Percentiles rank a stretch among this genome's conserved stretches.
Conservation (phyloP, 2,329 filamentous ascomycete genomes). For the Cryphonectria carpinicola region DNA sequence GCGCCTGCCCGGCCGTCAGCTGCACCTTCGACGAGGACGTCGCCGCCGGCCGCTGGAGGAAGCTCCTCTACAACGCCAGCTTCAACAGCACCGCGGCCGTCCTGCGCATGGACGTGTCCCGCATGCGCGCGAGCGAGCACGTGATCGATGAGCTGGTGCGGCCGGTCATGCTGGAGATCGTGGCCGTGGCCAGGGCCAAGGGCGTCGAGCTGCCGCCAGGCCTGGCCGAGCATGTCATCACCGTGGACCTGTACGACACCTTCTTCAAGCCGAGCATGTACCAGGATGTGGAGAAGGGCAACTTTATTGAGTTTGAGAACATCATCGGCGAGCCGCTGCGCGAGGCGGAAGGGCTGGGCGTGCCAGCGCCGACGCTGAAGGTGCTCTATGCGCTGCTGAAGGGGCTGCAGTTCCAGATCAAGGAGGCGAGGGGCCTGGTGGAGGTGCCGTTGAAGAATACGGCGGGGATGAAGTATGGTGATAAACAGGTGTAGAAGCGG, state of each 20-base stretch:
- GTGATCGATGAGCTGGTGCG: conserved; percentile 50
- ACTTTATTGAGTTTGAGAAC: conserved; percentile 60
- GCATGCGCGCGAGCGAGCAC: conserved; percentile 49
- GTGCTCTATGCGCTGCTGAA: conserved; percentile 53
- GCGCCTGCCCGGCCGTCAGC: conserved; percentile 46
- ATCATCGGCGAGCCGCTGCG: conserved; percentile 60
- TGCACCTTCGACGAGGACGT: conserved; percentile 47
- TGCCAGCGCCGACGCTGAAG: conserved; percentile 53
- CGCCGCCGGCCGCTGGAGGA: conserved; percentile 48
- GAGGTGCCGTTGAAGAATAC: conserved; percentile 26
- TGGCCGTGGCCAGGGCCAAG: conserved; percentile 46
- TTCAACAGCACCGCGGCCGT: conserved; percentile 57
- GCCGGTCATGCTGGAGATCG: conserved; percentile 58
- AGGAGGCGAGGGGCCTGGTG: conserved; percentile 47
- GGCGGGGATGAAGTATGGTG: conserved; percentile 31
- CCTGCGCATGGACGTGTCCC: conserved; percentile 52
- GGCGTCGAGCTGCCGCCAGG: conserved; percentile 48
- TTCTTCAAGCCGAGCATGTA: conserved; percentile 58
- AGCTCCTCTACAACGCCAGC: conserved; percentile 52
- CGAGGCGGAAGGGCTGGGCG: conserved; percentile 51
- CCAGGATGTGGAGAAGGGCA: conserved; percentile 56
- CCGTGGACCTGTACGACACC: conserved; percentile 51
- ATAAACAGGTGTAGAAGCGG: conserved; percentile 26
- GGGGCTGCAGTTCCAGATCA: conserved; percentile 52
- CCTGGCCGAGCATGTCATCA: conserved; percentile 50